Conservation (phyloP, 768 basidiomycete species). For the Rhodocollybia butyracea region DNA sequence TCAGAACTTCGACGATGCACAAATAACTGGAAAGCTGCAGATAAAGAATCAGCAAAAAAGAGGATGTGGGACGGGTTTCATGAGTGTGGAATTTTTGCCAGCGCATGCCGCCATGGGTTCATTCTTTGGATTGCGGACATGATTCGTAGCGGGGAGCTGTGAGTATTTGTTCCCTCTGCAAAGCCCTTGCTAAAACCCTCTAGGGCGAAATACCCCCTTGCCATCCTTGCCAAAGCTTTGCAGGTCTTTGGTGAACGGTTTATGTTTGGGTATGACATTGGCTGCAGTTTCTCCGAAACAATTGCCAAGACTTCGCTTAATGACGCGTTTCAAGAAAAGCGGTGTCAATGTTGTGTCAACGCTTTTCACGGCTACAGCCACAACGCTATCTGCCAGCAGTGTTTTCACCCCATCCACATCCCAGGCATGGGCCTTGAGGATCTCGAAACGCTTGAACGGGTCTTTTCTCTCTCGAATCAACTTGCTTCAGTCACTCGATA, state of each 20-base stretch:
- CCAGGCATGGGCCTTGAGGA: slow-evolving; percentile 31
- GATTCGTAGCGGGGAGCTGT: slow-evolving; percentile 23
- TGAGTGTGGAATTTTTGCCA: too few relatives aligned
- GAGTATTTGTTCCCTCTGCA: slow-evolving; percentile 13
- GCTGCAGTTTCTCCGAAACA: slow-evolving; percentile 9
- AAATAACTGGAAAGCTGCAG: slow-evolving; percentile 24
- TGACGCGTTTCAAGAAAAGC: not conserved
- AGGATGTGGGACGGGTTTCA: slow-evolving; percentile 23
- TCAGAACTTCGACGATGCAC: slow-evolving; percentile 11
- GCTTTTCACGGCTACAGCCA: too few relatives aligned
- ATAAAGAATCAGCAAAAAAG: too few relatives aligned
- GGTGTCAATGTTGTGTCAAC: slow-evolving; percentile 3
- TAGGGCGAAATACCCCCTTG: slow-evolving; percentile 8
- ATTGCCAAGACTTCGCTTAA: slow-evolving; percentile 8
- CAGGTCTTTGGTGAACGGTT: slow-evolving; percentile 2
- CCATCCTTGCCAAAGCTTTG: slow-evolving; percentile 10
- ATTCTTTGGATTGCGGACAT: slow-evolving; percentile 16
- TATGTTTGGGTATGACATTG: slow-evolving; percentile 11
- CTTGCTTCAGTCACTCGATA: slow-evolving; percentile 23
- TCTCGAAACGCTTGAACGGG: slow-evolving; percentile 26
- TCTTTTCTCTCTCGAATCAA: slow-evolving; percentile 28
- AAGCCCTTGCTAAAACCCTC: not conserved
- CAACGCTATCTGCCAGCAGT: too few relatives aligned
- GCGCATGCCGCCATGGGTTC: slow-evolving; percentile 19
- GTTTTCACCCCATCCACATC: slow-evolving; percentile 28